Evolutionary conservation across 352 stramenopile species (phyloP).

Genomic region (Plasmopara halstedii): DNA sequence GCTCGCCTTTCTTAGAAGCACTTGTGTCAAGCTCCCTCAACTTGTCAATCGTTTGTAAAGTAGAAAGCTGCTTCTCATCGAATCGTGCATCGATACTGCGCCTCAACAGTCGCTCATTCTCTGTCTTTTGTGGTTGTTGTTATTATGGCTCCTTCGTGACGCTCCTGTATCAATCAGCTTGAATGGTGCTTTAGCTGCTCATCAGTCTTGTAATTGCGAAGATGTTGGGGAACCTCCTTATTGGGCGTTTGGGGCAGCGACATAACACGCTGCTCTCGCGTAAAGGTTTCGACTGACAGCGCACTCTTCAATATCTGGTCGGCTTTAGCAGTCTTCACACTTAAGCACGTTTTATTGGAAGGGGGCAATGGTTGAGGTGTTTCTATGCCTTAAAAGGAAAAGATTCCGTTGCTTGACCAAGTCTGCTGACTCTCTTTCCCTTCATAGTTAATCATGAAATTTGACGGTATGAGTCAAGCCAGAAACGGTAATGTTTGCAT

Average conservation of each 20-base stretch:
- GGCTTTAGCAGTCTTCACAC: slow-evolving; percentile 27
- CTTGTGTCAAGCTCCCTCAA: slow-evolving; percentile 5
- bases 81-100: slow-evolving; percentile 12
- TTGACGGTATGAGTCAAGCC: no score
- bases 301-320: not conserved
- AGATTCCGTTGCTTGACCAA: no score
- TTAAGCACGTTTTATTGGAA: not conserved
- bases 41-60: slow-evolving; percentile 1
- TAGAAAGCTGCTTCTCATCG: slow-evolving; percentile 2
- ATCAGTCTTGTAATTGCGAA: slow-evolving; percentile 14
- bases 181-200: not conserved
- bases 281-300: not conserved
- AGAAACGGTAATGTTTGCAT: no score
- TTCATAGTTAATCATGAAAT: no score
- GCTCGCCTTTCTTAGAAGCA: no score
- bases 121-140: not conserved
- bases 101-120: not conserved
- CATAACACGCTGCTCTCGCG: not conserved
- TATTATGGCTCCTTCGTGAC: slow-evolving; percentile 2
- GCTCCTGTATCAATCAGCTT: not conserved
- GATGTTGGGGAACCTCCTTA: no score
- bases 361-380: not conserved
- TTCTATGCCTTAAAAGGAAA: no score
- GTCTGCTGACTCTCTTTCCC: no score
- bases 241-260: slow-evolving; percentile 3